Evolutionary conservation across 148 eudicot species (phyloP), one percentile per base, ranked within the genome.

Genomic region (Dianthus caryophyllus): DNA sequence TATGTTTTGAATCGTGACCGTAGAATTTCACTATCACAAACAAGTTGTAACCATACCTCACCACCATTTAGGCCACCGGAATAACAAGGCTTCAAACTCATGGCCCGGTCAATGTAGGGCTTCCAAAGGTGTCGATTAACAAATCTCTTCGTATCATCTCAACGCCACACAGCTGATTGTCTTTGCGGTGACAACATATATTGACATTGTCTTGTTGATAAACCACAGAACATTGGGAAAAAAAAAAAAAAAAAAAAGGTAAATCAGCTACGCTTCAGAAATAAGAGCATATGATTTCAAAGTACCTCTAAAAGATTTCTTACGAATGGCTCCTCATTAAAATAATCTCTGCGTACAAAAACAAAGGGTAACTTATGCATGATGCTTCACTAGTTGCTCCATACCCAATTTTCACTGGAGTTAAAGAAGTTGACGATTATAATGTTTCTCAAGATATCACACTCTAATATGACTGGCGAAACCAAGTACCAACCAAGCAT

Each of bases 121-220:
- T 79, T 81, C 99, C 99, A 94, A n/a, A n/a, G n/a, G 53, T 88
- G 96, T 58, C 99, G 97, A 76, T 90, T 22, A 94, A 85, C 77
- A 94, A 79, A 81, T 94, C 99, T 79, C 99, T 86, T 72, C 99
- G 80, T 38, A 90, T 88, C 99, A 94, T 94, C 87, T 94, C 99
- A 75, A 94, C 99, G 20, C 99, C 99, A 79, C 92, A 70, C n/a
- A n/a, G n/a, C 76, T 94, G 96, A 85, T 86, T 79, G 70, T 74
- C 74, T 96, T 94, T n/a, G 82, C 72, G 67, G 39, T 70, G 65
- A 22, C 26, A 16, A 39, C 49, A 61, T n/a, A 38, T 12, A 61
- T 63, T 13, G 30, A 22, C 49, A 63, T 13, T 44, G n/a, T 44
- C n/a, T 25, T 43, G 20, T 43, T 6, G 12, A 25, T 10, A 53